Evolutionary conservation across 2,329 filamentous ascomycete genomes (phyloP), one percentile per base, ranked within the genome.

Genomic region (Diaporthe sp.): DNA sequence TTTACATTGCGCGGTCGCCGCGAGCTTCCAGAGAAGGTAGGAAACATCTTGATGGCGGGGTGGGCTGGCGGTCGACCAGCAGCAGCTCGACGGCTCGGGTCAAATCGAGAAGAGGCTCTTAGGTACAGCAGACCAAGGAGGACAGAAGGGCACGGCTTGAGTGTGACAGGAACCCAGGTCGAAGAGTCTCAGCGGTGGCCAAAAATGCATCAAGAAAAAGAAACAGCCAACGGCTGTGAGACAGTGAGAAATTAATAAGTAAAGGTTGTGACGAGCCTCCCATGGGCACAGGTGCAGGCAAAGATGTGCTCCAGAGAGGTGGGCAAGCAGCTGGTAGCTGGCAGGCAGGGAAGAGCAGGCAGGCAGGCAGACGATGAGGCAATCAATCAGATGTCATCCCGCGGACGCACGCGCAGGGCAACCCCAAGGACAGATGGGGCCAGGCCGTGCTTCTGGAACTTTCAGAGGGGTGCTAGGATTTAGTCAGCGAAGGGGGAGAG

Each of bases 1-100:
- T 98, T 98, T 82, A 98, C 95, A 83, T 98, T 96, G 79, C 97
- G 93, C 77, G 94, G 93, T 79, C 94, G 94, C 81, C 95, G 93
- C 80, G 95, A 94, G 85, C 87, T 94, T 80, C 97, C 97, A 34
- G 94, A 97, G 86, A 99, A 99, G 72, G 94, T 95, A 77, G 94
- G 93, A 86, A 97, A 97, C 96, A 98, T 98, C 82, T 79, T 82
- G 82, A 72, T 75, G 71, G 67, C 22, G 61, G 68, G 22, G 19
- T 37, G 44, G 31, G 60, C 55, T 39, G 34, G 13, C 28, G 25
- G 37, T 75, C 31, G 34, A 65, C 60, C 68, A 65, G 42, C n/a
- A 62, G 51, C 22, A 49, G 37, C 51, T 67, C 51, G 51, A 62
- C 19, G 51, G 34, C 65, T 39, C 46, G 55, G 25, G 60, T 17